A percentile compares a stretch with the other conserved stretches of the same genome.
Conservation (phyloP, 2,329 filamentous ascomycete genomes). For the Penicillium sp. region DNA sequence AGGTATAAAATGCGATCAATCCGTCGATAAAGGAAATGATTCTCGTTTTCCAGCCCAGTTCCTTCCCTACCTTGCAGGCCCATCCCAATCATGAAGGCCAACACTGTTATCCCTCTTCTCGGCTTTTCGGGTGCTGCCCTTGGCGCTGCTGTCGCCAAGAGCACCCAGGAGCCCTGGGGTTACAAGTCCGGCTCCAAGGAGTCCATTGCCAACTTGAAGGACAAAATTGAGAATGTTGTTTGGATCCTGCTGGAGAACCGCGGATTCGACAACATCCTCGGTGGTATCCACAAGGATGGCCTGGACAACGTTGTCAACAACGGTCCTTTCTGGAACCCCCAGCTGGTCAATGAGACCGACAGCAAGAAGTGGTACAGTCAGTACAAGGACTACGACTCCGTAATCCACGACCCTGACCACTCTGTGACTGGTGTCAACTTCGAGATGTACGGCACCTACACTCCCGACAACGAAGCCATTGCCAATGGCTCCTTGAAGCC, state of each 20-base stretch:
- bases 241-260: conserved; percentile 42
- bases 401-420: conserved; percentile 42
- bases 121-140: conserved; percentile 19
- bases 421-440: conserved; percentile 42
- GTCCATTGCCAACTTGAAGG: conserved; percentile 34
- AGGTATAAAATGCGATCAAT: conserved; percentile 12
- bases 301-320: conserved; percentile 43
- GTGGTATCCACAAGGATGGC: conserved; percentile 37
- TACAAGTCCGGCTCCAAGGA: conserved; percentile 31
- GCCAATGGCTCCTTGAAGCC: conserved; percentile 29
- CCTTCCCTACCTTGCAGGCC: neutral
- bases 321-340: conserved; percentile 41
- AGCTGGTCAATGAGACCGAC: conserved; percentile 28
- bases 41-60: conserved; percentile 6
- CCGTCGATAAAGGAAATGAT: conserved; percentile 10
- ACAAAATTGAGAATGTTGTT: conserved; percentile 36
- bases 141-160: conserved; percentile 13
- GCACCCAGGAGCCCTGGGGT: conserved; percentile 13
- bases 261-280: conserved; percentile 38
- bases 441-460: conserved; percentile 41
- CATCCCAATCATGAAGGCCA: conserved; percentile 22
- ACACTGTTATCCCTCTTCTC: conserved; percentile 18
- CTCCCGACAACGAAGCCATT: conserved; percentile 37
- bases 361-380: conserved; percentile 28
- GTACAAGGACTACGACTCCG: conserved; percentile 40